Percentiles rank a stretch among this genome's conserved stretches.
These are phyloP conservation scores for Casuarina equisetifolia DNA, from an alignment of 306 rosid genomes.

Conservation along the genomic window DNA sequence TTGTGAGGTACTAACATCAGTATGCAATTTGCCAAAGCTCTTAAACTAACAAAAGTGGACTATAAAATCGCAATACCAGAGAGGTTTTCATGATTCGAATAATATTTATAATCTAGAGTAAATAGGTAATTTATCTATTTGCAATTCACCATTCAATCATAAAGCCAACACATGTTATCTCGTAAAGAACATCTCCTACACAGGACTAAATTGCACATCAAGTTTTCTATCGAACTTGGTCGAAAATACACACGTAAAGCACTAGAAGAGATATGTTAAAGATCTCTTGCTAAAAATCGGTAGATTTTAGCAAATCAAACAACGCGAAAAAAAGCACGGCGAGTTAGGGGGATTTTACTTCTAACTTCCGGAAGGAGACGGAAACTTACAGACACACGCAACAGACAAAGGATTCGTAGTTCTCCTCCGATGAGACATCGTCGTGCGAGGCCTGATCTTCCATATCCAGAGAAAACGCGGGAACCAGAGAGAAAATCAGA, in stretches of 20 bases:
- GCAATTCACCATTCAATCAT: too few relatives aligned
- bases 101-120: too few relatives aligned
- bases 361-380: background rate
- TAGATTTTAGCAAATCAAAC: background rate
- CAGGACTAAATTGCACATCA: too few relatives aligned
- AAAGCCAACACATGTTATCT: too few relatives aligned
- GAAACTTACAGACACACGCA: slow-evolving; percentile 71
- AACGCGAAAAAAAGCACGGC: background rate
- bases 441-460: slow-evolving; percentile 22
- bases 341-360: background rate
- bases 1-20: background rate
- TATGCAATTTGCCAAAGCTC: background rate
- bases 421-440: slow-evolving; percentile 37
- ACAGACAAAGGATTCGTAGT: slow-evolving; percentile 61
- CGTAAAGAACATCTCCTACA: too few relatives aligned
- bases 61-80: too few relatives aligned
- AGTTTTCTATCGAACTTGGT: too few relatives aligned
- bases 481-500: background rate
- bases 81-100: too few relatives aligned
- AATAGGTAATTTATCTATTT: too few relatives aligned
- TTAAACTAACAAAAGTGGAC: background rate
- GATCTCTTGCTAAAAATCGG: too few relatives aligned
- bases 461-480: slow-evolving; percentile 4
- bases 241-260: too few relatives aligned
- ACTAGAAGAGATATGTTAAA: too few relatives aligned